These are phyloP conservation scores for Sporothrix dimorphospora DNA, from an alignment of 2,329 filamentous ascomycete species.

Conservation along the genomic window DNA sequence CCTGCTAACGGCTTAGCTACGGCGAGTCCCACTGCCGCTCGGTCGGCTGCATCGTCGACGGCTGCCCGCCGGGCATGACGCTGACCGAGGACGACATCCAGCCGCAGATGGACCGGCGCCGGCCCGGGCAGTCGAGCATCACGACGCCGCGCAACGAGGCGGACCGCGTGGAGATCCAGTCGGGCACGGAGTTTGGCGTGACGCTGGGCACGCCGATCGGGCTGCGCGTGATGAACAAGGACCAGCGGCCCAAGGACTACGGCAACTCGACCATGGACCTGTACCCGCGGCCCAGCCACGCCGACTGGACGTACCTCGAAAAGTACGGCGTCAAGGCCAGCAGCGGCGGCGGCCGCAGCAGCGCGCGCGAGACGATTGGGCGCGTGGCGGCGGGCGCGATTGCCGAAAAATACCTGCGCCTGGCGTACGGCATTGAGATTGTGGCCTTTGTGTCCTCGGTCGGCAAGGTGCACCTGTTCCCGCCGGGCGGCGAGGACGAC, in stretches of 20 bases:
- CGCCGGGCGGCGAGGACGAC: constrained; percentile 38
- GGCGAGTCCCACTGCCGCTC: constrained; percentile 76
- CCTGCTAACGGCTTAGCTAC: too few relatives aligned
- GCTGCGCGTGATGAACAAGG: constrained; percentile 86
- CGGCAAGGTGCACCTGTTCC: constrained; percentile 76
- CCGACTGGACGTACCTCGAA: constrained; percentile 95
- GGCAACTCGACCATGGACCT: constrained; percentile 85
- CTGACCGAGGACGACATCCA: constrained; percentile 88
- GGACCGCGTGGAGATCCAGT: constrained; percentile 89
- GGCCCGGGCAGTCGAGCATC: constrained; percentile 86
- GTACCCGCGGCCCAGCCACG: constrained; percentile 89
- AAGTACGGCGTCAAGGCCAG: constrained; percentile 96
- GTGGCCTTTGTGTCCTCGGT: constrained; percentile 88
- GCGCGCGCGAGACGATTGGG: constrained; percentile 92
- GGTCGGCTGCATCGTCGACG: constrained; percentile 94
- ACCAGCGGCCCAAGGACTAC: constrained; percentile 92
- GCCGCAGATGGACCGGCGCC: constrained; percentile 87
- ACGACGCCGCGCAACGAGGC: constrained; percentile 93
- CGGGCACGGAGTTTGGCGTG: constrained; percentile 85
- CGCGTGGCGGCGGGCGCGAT: constrained; percentile 90
- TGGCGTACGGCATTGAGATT: constrained; percentile 85
- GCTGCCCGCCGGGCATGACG: constrained; percentile 83
- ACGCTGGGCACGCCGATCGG: constrained; percentile 91
- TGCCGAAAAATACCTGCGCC: constrained; percentile 85
- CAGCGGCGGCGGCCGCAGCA: constrained; percentile 85